phyloP scores from a whole-genome alignment of 306 rosid genomes.

The Vigna mungo region DNA sequence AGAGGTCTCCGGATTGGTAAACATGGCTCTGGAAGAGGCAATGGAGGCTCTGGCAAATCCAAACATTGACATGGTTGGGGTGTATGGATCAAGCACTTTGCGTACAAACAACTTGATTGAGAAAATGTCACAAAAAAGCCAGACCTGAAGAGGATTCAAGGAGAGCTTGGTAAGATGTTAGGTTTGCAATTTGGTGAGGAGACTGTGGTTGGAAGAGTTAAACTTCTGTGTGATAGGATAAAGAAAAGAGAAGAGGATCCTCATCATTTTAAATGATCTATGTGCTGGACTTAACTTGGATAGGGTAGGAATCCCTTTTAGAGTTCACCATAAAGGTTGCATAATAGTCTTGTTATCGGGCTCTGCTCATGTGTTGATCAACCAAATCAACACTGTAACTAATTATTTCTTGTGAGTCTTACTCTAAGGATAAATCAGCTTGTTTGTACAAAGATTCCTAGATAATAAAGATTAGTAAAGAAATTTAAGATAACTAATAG shows the following conservation, averaged over 20 bases:
- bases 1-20: background rate
- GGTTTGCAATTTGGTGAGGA: conserved; percentile 11
- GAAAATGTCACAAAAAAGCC: background rate
- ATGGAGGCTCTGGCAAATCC: background rate
- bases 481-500: background rate
- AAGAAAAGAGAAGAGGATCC: conserved; percentile 15
- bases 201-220: background rate
- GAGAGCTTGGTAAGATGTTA: background rate
- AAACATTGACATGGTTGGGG: background rate
- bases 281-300: background rate
- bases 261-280: background rate
- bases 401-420: background rate
- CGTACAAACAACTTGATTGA: too few relatives aligned
- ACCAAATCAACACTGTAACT: conserved; percentile 14
- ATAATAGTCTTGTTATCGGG: background rate
- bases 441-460: conserved; percentile 4
- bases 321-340: conserved; percentile 11
- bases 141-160: conserved; percentile 3
- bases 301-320: conserved; percentile 23
- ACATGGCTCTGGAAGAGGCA: background rate
- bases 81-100: background rate
- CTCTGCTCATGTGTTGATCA: background rate
- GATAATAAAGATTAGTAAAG: background rate
- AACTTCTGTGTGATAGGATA: background rate
- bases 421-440: background rate